Evolutionary conservation across 768 basidiomycete species (phyloP).

Genomic region (Boletus insuetus): DNA sequence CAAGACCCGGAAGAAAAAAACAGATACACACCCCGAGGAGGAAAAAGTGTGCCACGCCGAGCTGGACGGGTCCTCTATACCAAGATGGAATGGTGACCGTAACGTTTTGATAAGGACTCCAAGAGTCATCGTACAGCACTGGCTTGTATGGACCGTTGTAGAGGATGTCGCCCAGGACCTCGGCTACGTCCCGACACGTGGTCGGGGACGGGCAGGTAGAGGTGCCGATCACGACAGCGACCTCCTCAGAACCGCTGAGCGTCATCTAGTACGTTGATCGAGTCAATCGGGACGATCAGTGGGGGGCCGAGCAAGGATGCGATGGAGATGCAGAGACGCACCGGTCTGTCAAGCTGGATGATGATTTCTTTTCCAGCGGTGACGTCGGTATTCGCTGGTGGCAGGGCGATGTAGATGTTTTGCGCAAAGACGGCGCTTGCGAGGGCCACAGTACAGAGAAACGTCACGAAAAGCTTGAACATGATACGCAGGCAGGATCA

Average conservation of each 20-base stretch:
- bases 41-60: not conserved
- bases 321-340: constrained; percentile 19
- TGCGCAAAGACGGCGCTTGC: constrained; percentile 37
- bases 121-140: not conserved
- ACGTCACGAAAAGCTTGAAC: not conserved
- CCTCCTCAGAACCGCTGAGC: not conserved
- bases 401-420: constrained; percentile 25
- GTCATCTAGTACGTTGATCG: not conserved
- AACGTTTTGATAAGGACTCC: not conserved
- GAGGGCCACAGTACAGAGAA: constrained; percentile 4
- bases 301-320: not conserved
- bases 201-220: not conserved
- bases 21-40: not conserved
- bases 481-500: not conserved
- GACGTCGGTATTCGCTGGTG: constrained; percentile 33
- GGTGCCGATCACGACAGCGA: constrained; percentile 6
- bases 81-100: not conserved
- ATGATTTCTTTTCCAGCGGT: constrained; percentile 34
- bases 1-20: too few species aligned
- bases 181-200: not conserved
- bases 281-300: not conserved
- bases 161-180: constrained; percentile 6
- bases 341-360: constrained; percentile 43
- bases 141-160: not conserved
- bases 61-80: not conserved